Evolutionary conservation across 2,329 filamentous ascomycete species (phyloP).

Genomic region (Colletotrichum scovillei): DNA sequence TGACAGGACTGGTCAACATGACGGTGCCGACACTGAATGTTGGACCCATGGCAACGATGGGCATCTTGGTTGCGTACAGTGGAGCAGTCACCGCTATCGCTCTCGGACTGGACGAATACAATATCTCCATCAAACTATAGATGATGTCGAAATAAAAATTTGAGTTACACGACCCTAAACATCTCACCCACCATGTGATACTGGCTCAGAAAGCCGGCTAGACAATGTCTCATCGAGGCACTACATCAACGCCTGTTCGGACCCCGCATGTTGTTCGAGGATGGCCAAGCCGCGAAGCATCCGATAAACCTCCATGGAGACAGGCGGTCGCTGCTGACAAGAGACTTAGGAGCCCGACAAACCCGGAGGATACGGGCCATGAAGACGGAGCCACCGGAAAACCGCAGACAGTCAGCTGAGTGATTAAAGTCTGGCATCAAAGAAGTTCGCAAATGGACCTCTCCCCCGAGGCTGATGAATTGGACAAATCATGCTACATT

Average conservation of each 20-base stretch:
- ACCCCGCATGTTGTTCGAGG: background rate
- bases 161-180: background rate
- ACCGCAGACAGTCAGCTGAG: background rate
- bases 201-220: background rate
- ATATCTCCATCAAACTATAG: constrained; percentile 79
- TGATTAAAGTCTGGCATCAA: background rate
- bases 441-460: background rate
- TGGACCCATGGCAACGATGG: constrained; percentile 73
- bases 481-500: background rate
- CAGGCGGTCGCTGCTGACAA: no score
- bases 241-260: background rate
- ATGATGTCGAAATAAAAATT: constrained; percentile 10
- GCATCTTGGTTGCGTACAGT: constrained; percentile 79
- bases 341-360: background rate
- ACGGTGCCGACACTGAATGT: constrained; percentile 84
- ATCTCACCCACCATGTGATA: background rate
- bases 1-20: constrained; percentile 92
- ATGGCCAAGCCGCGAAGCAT: background rate
- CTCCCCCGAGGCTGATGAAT: background rate
- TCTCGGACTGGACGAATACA: constrained; percentile 70
- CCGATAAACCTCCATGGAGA: background rate
- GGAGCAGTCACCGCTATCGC: constrained; percentile 75
- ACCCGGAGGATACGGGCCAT: background rate
- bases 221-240: background rate
- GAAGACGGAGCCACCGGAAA: background rate